A percentile compares a stretch with the other conserved stretches of the same genome.
These are phyloP conservation scores for Aspergillus fijiensis DNA, from an alignment of 2,329 filamentous ascomycete species.

Conservation along the genomic window DNA sequence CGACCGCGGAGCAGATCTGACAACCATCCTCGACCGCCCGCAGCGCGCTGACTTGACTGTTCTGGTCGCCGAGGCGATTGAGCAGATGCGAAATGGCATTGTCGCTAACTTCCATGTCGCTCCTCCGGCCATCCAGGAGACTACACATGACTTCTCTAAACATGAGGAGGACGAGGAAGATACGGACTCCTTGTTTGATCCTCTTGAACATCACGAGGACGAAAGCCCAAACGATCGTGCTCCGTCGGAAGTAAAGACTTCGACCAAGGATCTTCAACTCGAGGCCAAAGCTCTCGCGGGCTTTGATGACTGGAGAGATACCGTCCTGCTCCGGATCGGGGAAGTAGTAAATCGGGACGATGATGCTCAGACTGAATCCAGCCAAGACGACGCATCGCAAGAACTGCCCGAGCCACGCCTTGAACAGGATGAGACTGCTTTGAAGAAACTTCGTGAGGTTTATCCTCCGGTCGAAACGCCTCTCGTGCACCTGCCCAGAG, in stretches of 20 bases:
- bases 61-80: slow-evolving; percentile 40
- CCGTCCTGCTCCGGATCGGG: slow-evolving; percentile 67
- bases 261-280: slow-evolving; percentile 53
- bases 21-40: slow-evolving; percentile 41
- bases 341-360: slow-evolving; percentile 62
- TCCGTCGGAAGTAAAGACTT: slow-evolving; percentile 11
- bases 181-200: slow-evolving; percentile 3
- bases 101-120: slow-evolving; percentile 39
- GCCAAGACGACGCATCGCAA: slow-evolving; percentile 23
- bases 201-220: slow-evolving; percentile 2
- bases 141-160: slow-evolving; percentile 4
- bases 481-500: slow-evolving; percentile 44
- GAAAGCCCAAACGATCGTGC: background rate
- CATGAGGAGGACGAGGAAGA: slow-evolving; percentile 28
- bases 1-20: slow-evolving; percentile 41
- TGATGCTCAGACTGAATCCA: slow-evolving; percentile 39
- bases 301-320: slow-evolving; percentile 78
- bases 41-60: slow-evolving; percentile 46
- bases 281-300: slow-evolving; percentile 61
- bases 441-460: slow-evolving; percentile 36
- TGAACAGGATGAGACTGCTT: slow-evolving; percentile 25
- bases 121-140: slow-evolving; percentile 7
- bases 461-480: slow-evolving; percentile 62
- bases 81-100: slow-evolving; percentile 42
- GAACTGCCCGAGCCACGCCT: slow-evolving; percentile 24